A percentile compares a stretch with the other conserved stretches of the same genome.
Conservation (phyloP, 345 rosid species). For the Eucalyptus urophylla region DNA sequence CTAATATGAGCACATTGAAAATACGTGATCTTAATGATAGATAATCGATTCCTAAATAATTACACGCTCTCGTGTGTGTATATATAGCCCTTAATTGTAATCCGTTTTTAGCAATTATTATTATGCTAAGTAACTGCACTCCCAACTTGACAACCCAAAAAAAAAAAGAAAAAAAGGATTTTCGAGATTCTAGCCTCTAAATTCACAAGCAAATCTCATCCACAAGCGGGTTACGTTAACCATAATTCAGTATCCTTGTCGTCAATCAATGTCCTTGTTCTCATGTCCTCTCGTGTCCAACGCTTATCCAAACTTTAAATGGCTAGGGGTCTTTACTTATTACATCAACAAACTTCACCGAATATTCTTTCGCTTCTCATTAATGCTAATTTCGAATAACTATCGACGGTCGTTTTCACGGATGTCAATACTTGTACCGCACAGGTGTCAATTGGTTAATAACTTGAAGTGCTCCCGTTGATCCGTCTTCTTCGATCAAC, state of each 20-base stretch:
- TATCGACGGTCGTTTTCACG: rapidly evolving
- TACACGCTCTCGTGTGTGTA: background rate
- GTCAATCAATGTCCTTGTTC: background rate
- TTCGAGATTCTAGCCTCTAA: background rate
- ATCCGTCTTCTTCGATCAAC: background rate
- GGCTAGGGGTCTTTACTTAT: background rate
- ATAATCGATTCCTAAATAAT: background rate
- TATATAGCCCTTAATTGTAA: background rate
- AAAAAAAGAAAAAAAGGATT: background rate
- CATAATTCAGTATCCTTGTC: background rate
- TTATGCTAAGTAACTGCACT: background rate
- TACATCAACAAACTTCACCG: background rate
- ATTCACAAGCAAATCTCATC: background rate
- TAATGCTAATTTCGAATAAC: background rate
- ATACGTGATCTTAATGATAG: background rate
- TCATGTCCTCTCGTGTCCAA: background rate
- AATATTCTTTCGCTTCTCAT: background rate
- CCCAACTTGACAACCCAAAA: background rate
- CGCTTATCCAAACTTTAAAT: background rate
- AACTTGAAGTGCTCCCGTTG: background rate
- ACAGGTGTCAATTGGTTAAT: background rate
- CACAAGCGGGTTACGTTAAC: background rate
- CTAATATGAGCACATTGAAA: background rate
- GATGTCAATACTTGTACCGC: background rate
- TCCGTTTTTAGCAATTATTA: background rate